phyloP scores from a whole-genome alignment of 208 protist species.

The Crithidia brevicula region DNA sequence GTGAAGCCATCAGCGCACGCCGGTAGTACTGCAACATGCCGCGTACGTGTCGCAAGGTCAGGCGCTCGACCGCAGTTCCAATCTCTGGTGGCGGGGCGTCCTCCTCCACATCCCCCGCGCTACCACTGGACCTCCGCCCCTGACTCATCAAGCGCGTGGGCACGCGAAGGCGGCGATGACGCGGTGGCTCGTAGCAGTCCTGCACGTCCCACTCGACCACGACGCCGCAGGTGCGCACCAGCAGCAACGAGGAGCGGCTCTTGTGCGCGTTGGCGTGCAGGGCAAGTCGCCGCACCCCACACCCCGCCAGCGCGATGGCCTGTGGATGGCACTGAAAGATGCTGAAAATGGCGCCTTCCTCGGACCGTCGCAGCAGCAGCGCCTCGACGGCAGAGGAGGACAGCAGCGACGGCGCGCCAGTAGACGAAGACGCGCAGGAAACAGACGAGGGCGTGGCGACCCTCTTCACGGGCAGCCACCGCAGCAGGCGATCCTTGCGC shows the following conservation, averaged over 20 bases:
- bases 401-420: not conserved
- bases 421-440: not conserved
- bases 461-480: conserved; percentile 24
- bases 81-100: conserved; percentile 41
- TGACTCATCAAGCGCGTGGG: conserved; percentile 9
- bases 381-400: conserved; percentile 18
- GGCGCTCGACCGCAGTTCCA: conserved; percentile 18
- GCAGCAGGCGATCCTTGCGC: conserved; percentile 16
- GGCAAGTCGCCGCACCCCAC: conserved; percentile 53
- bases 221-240: conserved; percentile 52
- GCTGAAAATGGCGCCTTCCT: conserved; percentile 67
- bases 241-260: conserved; percentile 21
- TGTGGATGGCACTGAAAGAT: conserved; percentile 67
- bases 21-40: conserved; percentile 71
- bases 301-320: conserved; percentile 48
- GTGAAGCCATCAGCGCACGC: conserved; percentile 19
- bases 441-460: too few species aligned
- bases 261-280: conserved; percentile 32
- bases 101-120: not conserved
- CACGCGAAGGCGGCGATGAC: conserved; percentile 14
- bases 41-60: conserved; percentile 39
- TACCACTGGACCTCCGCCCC: not conserved
- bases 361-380: conserved; percentile 46
- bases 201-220: conserved; percentile 48
- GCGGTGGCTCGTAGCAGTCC: conserved; percentile 51